Conservation (phyloP, 108 stramenopile genomes). For the Fragilaria radians region DNA sequence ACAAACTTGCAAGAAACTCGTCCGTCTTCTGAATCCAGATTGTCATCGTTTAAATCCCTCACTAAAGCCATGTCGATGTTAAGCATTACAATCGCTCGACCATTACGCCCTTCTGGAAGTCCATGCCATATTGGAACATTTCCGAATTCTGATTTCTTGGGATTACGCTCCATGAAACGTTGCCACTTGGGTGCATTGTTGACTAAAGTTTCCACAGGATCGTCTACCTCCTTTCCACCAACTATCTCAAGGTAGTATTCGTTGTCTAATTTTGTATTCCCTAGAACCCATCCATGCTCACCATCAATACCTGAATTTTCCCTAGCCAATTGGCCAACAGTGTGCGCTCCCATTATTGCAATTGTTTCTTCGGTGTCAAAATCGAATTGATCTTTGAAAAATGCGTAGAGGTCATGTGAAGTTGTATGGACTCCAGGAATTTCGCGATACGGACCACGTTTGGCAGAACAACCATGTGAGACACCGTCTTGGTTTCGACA, state of each 20-base stretch:
- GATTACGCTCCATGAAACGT: background rate
- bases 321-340: background rate
- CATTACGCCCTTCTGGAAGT: background rate
- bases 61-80: background rate
- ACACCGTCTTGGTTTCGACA: background rate
- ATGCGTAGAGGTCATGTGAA: background rate
- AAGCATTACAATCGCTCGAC: background rate
- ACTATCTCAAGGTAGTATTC: background rate
- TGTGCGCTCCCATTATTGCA: background rate
- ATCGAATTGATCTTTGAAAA: background rate
- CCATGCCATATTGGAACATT: background rate
- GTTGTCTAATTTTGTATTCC: background rate
- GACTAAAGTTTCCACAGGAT: background rate
- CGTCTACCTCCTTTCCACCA: background rate
- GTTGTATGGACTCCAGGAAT: background rate
- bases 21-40: background rate
- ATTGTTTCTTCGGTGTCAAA: background rate
- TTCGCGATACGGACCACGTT: background rate
- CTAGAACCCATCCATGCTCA: background rate
- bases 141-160: background rate
- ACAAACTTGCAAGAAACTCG: background rate
- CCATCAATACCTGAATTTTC: background rate
- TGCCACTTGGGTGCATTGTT: background rate
- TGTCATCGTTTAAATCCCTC: background rate
- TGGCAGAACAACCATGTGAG: background rate